Evolutionary conservation across 208 protist species (phyloP).

Genomic region (Borovskyia barvae): DNA sequence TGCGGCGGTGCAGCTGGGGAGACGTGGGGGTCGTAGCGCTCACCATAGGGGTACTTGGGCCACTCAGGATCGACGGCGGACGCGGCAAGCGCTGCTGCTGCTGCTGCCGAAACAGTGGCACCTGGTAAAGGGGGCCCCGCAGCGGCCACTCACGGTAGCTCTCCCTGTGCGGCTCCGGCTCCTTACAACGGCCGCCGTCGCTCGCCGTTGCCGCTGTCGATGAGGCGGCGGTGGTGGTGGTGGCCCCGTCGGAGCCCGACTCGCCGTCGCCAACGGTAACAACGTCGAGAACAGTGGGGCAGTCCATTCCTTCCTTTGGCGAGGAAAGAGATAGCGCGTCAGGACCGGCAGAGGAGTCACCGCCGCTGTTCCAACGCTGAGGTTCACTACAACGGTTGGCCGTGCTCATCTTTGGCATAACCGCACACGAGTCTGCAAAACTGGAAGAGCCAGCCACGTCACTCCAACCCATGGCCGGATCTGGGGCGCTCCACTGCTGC

Average conservation of each 20-base stretch:
- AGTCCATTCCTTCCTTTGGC: too few species aligned
- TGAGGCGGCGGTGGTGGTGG: background rate
- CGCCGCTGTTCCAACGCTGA: too few species aligned
- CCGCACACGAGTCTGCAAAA: too few species aligned
- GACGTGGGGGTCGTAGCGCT: too few species aligned
- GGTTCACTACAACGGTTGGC: too few species aligned
- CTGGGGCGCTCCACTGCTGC: background rate
- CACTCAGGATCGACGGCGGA: background rate
- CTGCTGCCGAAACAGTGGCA: background rate
- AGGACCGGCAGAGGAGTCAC: too few species aligned
- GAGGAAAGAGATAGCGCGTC: too few species aligned
- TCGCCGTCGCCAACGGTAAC: too few species aligned
- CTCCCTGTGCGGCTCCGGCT: background rate
- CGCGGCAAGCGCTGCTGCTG: constrained; percentile 4
- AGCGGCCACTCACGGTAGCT: background rate
- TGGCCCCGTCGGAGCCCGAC: constrained; percentile 1
- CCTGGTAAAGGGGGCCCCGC: background rate
- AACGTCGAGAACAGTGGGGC: too few species aligned
- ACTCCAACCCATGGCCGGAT: background rate
- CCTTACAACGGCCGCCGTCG: background rate
- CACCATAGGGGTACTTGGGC: too few species aligned
- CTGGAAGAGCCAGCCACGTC: background rate
- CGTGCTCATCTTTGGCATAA: too few species aligned
- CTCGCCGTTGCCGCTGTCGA: background rate
- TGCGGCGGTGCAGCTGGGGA: too few species aligned